phyloP scores from a whole-genome alignment of 2,329 filamentous ascomycete species.

The Aspergillus tanneri region DNA sequence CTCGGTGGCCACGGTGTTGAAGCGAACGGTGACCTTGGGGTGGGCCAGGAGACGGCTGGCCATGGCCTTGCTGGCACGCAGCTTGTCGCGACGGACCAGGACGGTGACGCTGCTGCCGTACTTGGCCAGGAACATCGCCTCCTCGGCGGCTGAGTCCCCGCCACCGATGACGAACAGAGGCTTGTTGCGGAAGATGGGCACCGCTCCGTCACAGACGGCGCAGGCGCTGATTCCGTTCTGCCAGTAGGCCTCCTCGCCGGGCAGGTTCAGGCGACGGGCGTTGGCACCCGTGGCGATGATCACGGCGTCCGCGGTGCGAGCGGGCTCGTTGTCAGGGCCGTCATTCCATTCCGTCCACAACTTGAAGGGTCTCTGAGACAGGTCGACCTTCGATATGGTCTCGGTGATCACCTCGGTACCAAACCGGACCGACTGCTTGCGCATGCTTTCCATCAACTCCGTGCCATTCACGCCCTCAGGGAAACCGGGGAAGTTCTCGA shows the following conservation, averaged over 20 bases:
- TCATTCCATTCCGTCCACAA: conserved; percentile 90
- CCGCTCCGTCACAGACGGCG: conserved; percentile 93
- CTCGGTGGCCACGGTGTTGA: conserved; percentile 78
- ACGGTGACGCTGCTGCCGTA: conserved; percentile 95
- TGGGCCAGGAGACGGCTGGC: conserved; percentile 77
- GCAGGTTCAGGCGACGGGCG: conserved; percentile 75
- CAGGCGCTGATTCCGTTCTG: conserved; percentile 95
- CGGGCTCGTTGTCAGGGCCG: conserved; percentile 63
- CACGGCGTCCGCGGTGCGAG: conserved; percentile 82
- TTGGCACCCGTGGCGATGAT: conserved; percentile 96
- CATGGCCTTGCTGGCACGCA: conserved; percentile 90
- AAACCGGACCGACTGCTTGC: conserved; percentile 83
- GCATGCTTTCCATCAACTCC: conserved; percentile 95
- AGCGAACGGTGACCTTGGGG: conserved; percentile 87
- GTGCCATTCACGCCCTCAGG: conserved; percentile 81
- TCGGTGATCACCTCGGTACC: conserved; percentile 92
- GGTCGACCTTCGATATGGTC: conserved; percentile 85
- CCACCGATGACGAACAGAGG: conserved; percentile 93
- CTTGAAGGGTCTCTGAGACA: conserved; percentile 81
- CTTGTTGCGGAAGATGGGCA: conserved; percentile 97
- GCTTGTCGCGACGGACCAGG: conserved; percentile 79
- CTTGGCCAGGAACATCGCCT: conserved; percentile 96
- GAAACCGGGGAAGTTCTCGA: conserved; percentile 98
- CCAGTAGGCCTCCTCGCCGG: conserved; percentile 95
- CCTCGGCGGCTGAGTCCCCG: conserved; percentile 94